Percentiles rank a stretch among this genome's conserved stretches.
These are phyloP conservation scores for Jacaranda mimosifolia DNA, from an alignment of 257 asterid genomes.

Conservation along the genomic window DNA sequence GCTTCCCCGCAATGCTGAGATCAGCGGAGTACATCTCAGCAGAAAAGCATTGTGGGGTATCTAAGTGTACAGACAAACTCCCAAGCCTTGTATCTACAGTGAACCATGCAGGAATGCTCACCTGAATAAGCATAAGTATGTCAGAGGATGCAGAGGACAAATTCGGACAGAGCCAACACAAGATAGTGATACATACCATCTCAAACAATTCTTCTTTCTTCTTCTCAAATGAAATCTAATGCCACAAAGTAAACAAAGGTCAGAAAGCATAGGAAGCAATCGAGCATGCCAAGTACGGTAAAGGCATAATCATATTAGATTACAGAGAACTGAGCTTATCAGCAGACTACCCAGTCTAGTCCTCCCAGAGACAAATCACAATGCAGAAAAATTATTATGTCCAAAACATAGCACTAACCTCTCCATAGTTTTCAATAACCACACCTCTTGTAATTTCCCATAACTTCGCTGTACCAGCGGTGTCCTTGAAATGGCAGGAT, in stretches of 20 bases:
- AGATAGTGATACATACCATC: constrained; percentile 62
- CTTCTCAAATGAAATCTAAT: constrained; percentile 85
- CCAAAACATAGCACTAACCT: constrained; percentile 56
- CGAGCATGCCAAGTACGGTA: constrained; percentile 16
- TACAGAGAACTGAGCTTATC: constrained; percentile 4
- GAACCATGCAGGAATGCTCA: constrained; percentile 90
- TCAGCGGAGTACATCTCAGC: constrained; percentile 93
- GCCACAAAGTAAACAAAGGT: constrained; percentile 27
- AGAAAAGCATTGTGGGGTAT: constrained; percentile 84
- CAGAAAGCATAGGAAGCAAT: constrained; percentile 20
- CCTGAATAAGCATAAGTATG: constrained; percentile 53
- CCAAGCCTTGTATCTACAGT: constrained; percentile 85
- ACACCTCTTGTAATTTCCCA: constrained; percentile 92
- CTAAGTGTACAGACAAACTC: constrained; percentile 77
- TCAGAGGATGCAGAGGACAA: constrained; percentile 45
- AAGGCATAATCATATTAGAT: constrained; percentile 13
- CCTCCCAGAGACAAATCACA: constrained; percentile 18
- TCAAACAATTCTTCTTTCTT: constrained; percentile 90
- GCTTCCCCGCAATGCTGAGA: constrained; percentile 73
- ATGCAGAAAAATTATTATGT: constrained; percentile 8
- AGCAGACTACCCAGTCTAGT: constrained; percentile 12
- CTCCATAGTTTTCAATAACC: constrained; percentile 79
- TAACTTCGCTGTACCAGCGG: constrained; percentile 78
- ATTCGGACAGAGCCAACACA: not conserved
- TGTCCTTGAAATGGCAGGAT: constrained; percentile 57